A percentile compares a stretch with the other conserved stretches of the same genome.
Evolutionary conservation across 1,139 yeast species (phyloP).

Genomic region (Lodderomyces oxycetoniae): DNA sequence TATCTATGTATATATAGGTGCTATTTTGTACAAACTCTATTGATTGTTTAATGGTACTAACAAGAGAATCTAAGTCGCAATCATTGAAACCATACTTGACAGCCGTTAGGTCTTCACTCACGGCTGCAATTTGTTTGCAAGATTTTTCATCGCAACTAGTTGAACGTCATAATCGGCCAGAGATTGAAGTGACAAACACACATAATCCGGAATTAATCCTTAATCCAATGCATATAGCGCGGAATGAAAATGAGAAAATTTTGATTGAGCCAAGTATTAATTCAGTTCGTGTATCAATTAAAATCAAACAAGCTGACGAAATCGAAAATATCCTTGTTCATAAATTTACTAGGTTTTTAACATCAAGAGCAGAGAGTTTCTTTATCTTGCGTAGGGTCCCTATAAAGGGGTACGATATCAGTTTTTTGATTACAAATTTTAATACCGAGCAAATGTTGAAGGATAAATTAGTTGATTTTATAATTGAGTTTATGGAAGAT

Average conservation of each 20-base stretch:
- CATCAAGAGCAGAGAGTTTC: slow-evolving; percentile 93
- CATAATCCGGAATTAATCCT: slow-evolving; percentile 75
- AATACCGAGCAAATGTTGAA: slow-evolving; percentile 96
- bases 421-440: slow-evolving; percentile 86
- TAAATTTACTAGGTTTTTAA: slow-evolving; percentile 87
- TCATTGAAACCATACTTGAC: slow-evolving; percentile 91
- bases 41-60: slow-evolving; percentile 5
- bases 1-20: too few relatives aligned
- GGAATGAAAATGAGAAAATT: slow-evolving; percentile 92
- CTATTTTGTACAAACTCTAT: neutral
- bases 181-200: slow-evolving; percentile 69
- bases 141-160: slow-evolving; percentile 93
- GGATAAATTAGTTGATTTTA: slow-evolving; percentile 91
- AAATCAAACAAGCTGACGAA: slow-evolving; percentile 96
- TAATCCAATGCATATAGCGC: slow-evolving; percentile 84
- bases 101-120: slow-evolving; percentile 89
- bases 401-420: slow-evolving; percentile 85
- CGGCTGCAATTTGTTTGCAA: slow-evolving; percentile 92
- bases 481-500: slow-evolving; percentile 97
- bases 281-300: slow-evolving; percentile 81
- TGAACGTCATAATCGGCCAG: slow-evolving; percentile 97
- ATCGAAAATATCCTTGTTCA: slow-evolving; percentile 92
- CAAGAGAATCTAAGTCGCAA: slow-evolving; percentile 53
- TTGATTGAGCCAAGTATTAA: slow-evolving; percentile 92
- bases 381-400: slow-evolving; percentile 90